These are phyloP conservation scores for Mucor plumbeus DNA, from an alignment of 371 early-diverging fungal genomes.

Conservation along the genomic window DNA sequence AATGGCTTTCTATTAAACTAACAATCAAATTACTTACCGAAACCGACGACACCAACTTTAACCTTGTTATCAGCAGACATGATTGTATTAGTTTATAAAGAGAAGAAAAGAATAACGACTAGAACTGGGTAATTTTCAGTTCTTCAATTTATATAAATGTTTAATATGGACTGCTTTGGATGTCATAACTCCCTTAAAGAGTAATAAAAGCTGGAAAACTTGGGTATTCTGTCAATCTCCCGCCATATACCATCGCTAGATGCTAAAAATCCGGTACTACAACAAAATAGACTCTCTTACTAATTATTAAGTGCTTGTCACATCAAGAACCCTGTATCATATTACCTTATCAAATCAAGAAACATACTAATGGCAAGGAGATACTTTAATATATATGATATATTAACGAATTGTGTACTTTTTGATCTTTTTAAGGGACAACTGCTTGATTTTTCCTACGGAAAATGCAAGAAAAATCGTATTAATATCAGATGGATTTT, in stretches of 20 bases:
- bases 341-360: too few species aligned
- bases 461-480: too few species aligned
- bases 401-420: too few species aligned
- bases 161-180: constrained; percentile 2
- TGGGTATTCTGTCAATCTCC: not conserved
- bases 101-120: not conserved
- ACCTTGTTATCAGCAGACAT: constrained; percentile 37
- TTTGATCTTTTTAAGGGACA: too few species aligned
- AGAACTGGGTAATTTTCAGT: not conserved
- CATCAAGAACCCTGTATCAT: not conserved
- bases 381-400: too few species aligned
- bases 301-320: constrained; percentile 1
- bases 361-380: too few species aligned
- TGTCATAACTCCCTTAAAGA: not conserved
- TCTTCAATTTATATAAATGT: not conserved
- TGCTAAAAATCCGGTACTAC: not conserved
- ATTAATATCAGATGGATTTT: too few species aligned
- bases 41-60: constrained; percentile 75
- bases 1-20: not conserved
- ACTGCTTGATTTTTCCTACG: too few species aligned
- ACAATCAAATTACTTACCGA: constrained; percentile 53
- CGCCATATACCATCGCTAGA: not conserved
- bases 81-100: not conserved
- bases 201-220: constrained; percentile 1
- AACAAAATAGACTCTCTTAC: too few species aligned